Conservation (phyloP, 2,329 filamentous ascomycete species). For the Aspergillus udagawae region DNA sequence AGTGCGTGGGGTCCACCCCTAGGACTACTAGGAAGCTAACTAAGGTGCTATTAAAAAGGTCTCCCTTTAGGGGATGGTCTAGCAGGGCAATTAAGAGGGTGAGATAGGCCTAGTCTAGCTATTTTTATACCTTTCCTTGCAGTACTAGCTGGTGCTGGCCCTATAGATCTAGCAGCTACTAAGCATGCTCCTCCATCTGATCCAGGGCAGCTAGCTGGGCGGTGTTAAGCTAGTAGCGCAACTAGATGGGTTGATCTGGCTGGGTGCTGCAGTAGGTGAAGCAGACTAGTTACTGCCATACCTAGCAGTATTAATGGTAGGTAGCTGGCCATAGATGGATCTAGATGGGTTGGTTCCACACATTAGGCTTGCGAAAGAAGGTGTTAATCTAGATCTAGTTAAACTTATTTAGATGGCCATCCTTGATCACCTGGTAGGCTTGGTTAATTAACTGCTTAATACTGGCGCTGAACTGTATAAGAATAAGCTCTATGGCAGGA, state of each 20-base stretch:
- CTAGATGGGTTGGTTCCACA: conserved; percentile 1
- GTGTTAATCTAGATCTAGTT: conserved; percentile 1
- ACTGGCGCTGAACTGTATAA: background rate
- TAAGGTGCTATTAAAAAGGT: background rate
- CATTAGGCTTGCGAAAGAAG: background rate
- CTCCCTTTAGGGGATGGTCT: background rate
- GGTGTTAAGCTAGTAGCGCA: background rate
- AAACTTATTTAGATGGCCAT: background rate
- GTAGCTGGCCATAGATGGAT: background rate
- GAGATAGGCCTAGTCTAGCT: background rate
- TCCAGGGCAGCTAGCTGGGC: background rate
- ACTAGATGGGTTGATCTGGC: background rate
- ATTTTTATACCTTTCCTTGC: background rate
- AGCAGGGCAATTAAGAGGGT: background rate
- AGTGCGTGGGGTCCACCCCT: background rate
- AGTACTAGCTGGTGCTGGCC: background rate
- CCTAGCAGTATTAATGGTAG: background rate
- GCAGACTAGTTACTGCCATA: background rate
- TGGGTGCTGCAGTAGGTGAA: too few species aligned
- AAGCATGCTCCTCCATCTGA: background rate
- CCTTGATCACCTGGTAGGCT: background rate
- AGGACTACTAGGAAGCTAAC: background rate
- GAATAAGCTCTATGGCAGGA: background rate
- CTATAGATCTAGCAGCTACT: background rate
- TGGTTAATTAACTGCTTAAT: background rate